A percentile compares a stretch with the other conserved stretches of the same genome.
These are phyloP conservation scores for Westerdykella ornata DNA, from an alignment of 2,329 filamentous ascomycete genomes.

Conservation along the genomic window DNA sequence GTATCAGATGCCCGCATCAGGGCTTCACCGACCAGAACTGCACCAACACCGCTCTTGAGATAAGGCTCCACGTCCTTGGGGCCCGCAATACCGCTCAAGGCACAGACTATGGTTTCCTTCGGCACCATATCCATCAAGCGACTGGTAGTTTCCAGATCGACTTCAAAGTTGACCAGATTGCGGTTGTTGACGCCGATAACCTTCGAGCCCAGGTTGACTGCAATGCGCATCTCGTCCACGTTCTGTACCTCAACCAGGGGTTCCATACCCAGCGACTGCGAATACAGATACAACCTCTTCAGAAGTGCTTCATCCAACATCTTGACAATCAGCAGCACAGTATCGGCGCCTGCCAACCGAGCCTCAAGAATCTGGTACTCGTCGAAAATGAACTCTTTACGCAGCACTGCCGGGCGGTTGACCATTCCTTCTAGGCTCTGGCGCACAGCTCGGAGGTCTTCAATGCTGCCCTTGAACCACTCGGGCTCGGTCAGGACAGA, in stretches of 20 bases:
- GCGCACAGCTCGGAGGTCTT: slow-evolving; percentile 80
- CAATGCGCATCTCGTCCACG: slow-evolving; percentile 82
- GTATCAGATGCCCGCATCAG: slow-evolving; percentile 89
- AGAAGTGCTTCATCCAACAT: slow-evolving; percentile 79
- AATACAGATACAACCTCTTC: slow-evolving; percentile 78
- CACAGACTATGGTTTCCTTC: slow-evolving; percentile 79
- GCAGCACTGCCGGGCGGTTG: slow-evolving; percentile 81
- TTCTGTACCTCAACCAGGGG: slow-evolving; percentile 96
- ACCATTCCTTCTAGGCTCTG: slow-evolving; percentile 86
- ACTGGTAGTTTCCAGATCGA: slow-evolving; percentile 87
- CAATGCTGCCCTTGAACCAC: slow-evolving; percentile 98
- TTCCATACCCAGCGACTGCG: slow-evolving; percentile 87
- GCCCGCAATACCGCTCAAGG: slow-evolving; percentile 86
- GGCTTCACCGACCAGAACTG: slow-evolving; percentile 89
- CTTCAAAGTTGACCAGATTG: slow-evolving; percentile 92
- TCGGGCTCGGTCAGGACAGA: slow-evolving; percentile 97
- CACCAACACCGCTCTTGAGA: slow-evolving; percentile 81
- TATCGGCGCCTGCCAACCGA: slow-evolving; percentile 85
- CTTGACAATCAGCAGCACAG: slow-evolving; percentile 92
- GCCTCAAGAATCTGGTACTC: slow-evolving; percentile 98
- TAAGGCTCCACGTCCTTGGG: slow-evolving; percentile 84
- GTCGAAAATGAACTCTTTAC: slow-evolving; percentile 97
- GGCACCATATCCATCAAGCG: slow-evolving; percentile 82
- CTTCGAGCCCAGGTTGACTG: slow-evolving; percentile 77
- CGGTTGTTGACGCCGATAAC: slow-evolving; percentile 98